Conservation (phyloP, 2,329 filamentous ascomycete species). For the Coniochaeta sp. region DNA sequence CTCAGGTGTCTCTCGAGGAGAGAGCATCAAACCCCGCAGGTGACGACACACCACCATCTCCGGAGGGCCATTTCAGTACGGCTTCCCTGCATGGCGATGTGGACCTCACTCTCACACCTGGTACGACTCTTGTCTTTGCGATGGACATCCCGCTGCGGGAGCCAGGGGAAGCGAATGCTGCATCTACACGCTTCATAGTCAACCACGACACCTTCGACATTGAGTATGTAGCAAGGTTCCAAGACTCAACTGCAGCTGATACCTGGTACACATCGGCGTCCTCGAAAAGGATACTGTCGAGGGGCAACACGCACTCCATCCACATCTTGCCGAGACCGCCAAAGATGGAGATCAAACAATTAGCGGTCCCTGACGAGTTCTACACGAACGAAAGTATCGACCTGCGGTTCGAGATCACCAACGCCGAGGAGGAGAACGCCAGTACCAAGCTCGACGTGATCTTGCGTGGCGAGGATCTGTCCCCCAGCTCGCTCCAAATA, state of each 20-base stretch:
- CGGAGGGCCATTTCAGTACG: conserved; percentile 3
- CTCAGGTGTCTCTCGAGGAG: conserved; percentile 20
- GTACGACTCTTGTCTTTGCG: conserved; percentile 63
- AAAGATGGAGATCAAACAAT: conserved; percentile 71
- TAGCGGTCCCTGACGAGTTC: conserved; percentile 60
- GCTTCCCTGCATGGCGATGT: conserved; percentile 35
- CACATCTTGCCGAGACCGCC: conserved; percentile 82
- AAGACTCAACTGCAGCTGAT: conserved; percentile 30
- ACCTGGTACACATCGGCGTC: conserved; percentile 44
- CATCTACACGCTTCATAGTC: conserved; percentile 57
- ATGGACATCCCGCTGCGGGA: conserved; percentile 71
- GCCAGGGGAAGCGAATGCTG: conserved; percentile 66
- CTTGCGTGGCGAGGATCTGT: conserved; percentile 50
- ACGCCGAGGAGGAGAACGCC: conserved; percentile 76
- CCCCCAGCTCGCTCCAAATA: conserved; percentile 37
- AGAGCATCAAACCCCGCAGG: conserved; percentile 1
- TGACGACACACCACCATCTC: not conserved
- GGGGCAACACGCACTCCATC: conserved; percentile 47
- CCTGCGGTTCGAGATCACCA: conserved; percentile 64
- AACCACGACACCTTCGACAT: conserved; percentile 60
- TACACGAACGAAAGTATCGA: conserved; percentile 76
- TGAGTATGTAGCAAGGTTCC: conserved; percentile 54
- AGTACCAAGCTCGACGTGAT: conserved; percentile 63
- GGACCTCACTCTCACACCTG: conserved; percentile 60
- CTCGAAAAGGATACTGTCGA: conserved; percentile 37